Evolutionary conservation across 257 asterid species (phyloP).

Genomic region (Salvia splendens): DNA sequence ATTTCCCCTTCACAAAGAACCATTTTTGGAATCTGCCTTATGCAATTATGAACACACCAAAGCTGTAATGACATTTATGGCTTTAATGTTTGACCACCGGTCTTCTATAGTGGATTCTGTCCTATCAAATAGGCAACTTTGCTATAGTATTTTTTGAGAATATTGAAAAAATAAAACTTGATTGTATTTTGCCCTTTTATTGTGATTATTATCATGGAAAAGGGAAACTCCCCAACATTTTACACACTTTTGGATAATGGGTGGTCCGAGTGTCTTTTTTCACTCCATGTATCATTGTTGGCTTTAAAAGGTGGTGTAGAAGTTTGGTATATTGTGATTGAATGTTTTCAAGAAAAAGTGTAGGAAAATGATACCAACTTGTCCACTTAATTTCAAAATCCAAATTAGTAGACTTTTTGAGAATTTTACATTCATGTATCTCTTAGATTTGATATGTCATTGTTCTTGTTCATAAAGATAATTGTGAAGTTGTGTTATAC

Average conservation of each 20-base stretch:
- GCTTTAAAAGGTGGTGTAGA: slow-evolving; percentile 14
- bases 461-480: neutral
- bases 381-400: slow-evolving; percentile 20
- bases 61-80: slow-evolving; percentile 29
- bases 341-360: slow-evolving; percentile 11
- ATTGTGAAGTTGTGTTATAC: too few species aligned
- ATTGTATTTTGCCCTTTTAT: neutral
- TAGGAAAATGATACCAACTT: slow-evolving; percentile 2
- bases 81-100: slow-evolving; percentile 35
- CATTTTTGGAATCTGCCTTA: slow-evolving; percentile 14
- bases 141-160: too few species aligned
- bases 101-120: slow-evolving; percentile 14
- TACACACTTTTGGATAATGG: slow-evolving; percentile 23
- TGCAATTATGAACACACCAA: slow-evolving; percentile 23
- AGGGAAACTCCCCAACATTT: neutral
- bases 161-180: neutral
- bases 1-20: slow-evolving; percentile 27
- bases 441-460: neutral
- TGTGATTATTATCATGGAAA: neutral
- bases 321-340: slow-evolving; percentile 4
- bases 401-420: neutral
- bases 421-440: neutral
- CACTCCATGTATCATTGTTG: slow-evolving; percentile 3
- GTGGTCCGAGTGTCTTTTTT: slow-evolving; percentile 25
- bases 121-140: neutral